phyloP scores from a whole-genome alignment of 805 yeast species.

The Torulaspora delbrueckii region DNA sequence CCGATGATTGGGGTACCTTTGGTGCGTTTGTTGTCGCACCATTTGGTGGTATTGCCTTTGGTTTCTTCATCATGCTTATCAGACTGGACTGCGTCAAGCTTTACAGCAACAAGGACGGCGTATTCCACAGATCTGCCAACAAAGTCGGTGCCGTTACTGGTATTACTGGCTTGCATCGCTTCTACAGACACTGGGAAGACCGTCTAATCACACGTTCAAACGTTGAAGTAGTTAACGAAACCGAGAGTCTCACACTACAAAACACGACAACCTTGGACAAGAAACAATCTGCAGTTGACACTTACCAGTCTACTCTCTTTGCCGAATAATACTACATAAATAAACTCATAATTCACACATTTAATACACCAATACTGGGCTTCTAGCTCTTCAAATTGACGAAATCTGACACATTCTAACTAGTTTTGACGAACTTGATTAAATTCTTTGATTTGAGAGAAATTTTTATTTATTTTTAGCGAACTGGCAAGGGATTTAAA shows the following conservation, averaged over 20 bases:
- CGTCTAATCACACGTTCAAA: neutral
- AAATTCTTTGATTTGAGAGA: conserved; percentile 2
- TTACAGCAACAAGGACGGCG: conserved; percentile 8
- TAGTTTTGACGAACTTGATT: too few species aligned
- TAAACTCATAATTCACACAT: neutral
- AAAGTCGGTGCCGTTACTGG: conserved; percentile 13
- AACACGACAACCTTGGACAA: conserved; percentile 1
- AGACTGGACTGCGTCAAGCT: conserved; percentile 39
- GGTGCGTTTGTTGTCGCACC: conserved; percentile 94
- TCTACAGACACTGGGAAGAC: conserved; percentile 3
- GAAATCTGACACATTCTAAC: too few species aligned
- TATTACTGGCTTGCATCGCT: conserved; percentile 1
- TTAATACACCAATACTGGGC: neutral
- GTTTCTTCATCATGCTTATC: conserved; percentile 46
- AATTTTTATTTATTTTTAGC: conserved; percentile 5
- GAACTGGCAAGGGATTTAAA: neutral
- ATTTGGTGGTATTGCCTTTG: conserved; percentile 63
- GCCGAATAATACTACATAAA: neutral
- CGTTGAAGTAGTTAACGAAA: neutral
- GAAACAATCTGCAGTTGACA: neutral
- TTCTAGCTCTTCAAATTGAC: neutral
- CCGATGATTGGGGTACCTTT: conserved; percentile 86
- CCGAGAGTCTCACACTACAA: neutral
- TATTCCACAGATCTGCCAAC: conserved; percentile 6
- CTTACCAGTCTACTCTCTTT: conserved; percentile 1